Evolutionary conservation across 140 eudicot genomes (phyloP).

Genomic region (Senecio squalidus): DNA sequence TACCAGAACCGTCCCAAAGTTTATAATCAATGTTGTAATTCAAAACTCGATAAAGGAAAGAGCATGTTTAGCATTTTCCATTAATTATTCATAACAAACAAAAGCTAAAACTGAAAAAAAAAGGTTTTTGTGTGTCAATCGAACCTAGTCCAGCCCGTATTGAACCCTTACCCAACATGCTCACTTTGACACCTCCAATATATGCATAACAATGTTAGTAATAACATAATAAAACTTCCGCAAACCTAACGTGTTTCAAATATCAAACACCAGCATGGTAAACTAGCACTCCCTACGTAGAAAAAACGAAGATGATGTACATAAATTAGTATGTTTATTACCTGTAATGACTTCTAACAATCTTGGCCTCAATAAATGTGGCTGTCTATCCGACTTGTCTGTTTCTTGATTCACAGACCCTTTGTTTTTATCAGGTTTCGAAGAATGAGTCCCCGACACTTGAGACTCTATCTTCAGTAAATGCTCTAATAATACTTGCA

Average conservation of each 20-base stretch:
- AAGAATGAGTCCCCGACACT: conserved; percentile 10
- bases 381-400: conserved; percentile 37
- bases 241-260: background rate
- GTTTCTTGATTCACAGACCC: background rate
- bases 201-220: background rate
- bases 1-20: background rate
- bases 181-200: too few species aligned
- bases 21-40: background rate
- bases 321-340: conserved; percentile 18
- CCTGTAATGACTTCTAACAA: conserved; percentile 87
- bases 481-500: conserved; percentile 62
- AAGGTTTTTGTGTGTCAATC: too few species aligned
- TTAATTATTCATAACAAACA: too few species aligned
- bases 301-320: background rate
- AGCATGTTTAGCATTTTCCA: too few species aligned
- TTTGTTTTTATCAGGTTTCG: conserved; percentile 16
- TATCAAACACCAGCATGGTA: conserved; percentile 7
- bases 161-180: too few species aligned
- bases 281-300: background rate
- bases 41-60: background rate
- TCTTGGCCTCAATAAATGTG: conserved; percentile 32
- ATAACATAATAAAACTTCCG: background rate
- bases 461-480: conserved; percentile 54
- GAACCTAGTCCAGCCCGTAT: too few species aligned
- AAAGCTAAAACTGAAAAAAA: too few species aligned